Base-by-base conservation (phyloP, 352 stramenopile species). In the Globisporangium uncinulatum region DNA sequence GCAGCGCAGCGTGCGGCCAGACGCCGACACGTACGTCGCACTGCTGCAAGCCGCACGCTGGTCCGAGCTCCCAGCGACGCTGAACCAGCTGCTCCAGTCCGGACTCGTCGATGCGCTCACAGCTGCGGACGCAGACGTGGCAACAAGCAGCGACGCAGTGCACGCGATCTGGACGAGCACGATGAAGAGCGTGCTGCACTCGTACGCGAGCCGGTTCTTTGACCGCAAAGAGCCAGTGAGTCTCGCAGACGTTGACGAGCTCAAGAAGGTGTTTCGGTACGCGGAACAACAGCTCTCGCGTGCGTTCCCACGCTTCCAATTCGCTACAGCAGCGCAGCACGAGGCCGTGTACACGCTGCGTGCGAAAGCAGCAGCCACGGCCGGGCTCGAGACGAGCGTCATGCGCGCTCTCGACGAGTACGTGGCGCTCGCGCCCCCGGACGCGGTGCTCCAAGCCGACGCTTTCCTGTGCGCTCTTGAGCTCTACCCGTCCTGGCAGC, bases 401-500 rank as follows among this genome's bases (percentile, higher is more conserved):
- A 68, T 90, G 44, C 56, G 58, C 39, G 66, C 89, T 32, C 62
- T 94, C 0, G 70, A 90, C 51, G 71, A 87, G 54, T 92, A 89
- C 64, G 71, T 80, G 43, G 57, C 63, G 20, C 58, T 50, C 8
- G 66, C 67, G 4, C 63, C 68, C 29, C 37, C 47, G 3, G 57
- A 34, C 24, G 19, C 29, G 7, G 42, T 60, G n/a, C 58, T 61
- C 24, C 59, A 73, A 31, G 73, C 76, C 31, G 57, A 66, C 48
- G 61, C 63, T 29, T 87, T 83, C 37, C 57, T 85, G 43, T 47
- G 54, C 37, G 76, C 74, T 14, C 44, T 87, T 11, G 76, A 87
- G 54, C 67, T 87, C n/a, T 77, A 77, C 51, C 62, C 74, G 9
- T 78, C 72, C 62, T 75, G 73, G n/a, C 62, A 80, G 52, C 56